These are phyloP conservation scores for Ceratocystis variospora DNA, from an alignment of 2,329 filamentous ascomycete genomes.

Conservation along the genomic window DNA sequence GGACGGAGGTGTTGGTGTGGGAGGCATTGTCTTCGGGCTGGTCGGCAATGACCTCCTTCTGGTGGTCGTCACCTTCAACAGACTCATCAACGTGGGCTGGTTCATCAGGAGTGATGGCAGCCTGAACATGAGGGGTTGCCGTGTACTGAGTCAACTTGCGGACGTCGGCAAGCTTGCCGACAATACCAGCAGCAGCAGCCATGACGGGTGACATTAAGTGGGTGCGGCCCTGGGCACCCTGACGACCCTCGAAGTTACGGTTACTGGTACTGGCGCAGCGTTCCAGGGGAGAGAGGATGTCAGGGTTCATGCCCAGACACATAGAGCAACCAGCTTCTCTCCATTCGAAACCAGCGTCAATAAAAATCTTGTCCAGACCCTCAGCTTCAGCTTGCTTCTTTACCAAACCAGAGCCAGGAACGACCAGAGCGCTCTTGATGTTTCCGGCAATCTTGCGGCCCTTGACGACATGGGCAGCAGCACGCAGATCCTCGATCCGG, in stretches of 20 bases:
- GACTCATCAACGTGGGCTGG: slow-evolving; percentile 41
- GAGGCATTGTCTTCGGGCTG: slow-evolving; percentile 50
- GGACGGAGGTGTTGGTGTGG: slow-evolving; percentile 47
- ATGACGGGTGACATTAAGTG: slow-evolving; percentile 96
- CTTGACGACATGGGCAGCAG: slow-evolving; percentile 72
- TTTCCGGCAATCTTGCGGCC: slow-evolving; percentile 78
- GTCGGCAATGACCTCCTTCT: slow-evolving; percentile 41
- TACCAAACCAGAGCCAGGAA: slow-evolving; percentile 87
- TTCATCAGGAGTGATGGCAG: slow-evolving; percentile 31
- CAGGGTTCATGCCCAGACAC: slow-evolving; percentile 98
- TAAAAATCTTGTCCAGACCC: slow-evolving; percentile 84
- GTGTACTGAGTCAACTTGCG: slow-evolving; percentile 57
- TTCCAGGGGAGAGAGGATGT: slow-evolving; percentile 84
- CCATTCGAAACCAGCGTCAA: slow-evolving; percentile 91
- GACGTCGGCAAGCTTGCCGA: slow-evolving; percentile 83
- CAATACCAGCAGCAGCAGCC: slow-evolving; percentile 72
- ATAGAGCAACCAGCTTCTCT: slow-evolving; percentile 96
- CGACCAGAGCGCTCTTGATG: slow-evolving; percentile 88
- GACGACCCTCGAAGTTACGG: slow-evolving; percentile 92
- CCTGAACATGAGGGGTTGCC: slow-evolving; percentile 45
- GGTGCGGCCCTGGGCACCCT: slow-evolving; percentile 80
- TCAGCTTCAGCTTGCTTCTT: slow-evolving; percentile 85
- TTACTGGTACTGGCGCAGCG: slow-evolving; percentile 92
- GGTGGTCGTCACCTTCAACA: slow-evolving; percentile 36
- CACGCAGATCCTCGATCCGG: slow-evolving; percentile 85